A percentile compares a stretch with the other conserved stretches of the same genome.
Conservation (phyloP, 2,329 filamentous ascomycete genomes). For the Drechslerella dactyloides region DNA sequence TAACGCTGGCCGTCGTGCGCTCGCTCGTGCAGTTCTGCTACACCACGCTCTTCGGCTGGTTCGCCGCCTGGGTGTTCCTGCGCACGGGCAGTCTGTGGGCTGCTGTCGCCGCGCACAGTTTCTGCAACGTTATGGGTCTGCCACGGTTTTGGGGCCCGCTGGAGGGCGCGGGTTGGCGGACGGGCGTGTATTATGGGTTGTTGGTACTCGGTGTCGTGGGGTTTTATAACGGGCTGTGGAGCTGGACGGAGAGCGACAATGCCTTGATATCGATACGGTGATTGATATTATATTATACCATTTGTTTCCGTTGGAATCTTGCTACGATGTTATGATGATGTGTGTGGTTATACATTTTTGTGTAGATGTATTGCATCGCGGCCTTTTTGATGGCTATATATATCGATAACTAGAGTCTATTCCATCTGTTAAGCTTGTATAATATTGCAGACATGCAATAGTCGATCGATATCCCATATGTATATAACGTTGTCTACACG, state of each 20-base stretch:
- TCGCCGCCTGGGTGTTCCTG: constrained; percentile 85
- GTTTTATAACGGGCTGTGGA: constrained; percentile 75
- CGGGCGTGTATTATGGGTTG: constrained; percentile 77
- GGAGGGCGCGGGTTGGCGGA: constrained; percentile 69
- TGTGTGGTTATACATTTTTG: no score
- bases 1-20: constrained; percentile 68
- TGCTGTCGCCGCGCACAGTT: constrained; percentile 77
- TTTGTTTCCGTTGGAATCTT: no score
- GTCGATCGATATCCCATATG: no score
- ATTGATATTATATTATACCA: no score
- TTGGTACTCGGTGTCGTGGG: constrained; percentile 72
- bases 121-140: constrained; percentile 92
- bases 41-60: constrained; percentile 91
- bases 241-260: constrained; percentile 70
- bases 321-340: no score
- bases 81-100: constrained; percentile 81
- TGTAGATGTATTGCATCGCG: no score
- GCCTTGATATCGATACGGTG: constrained; percentile 59
- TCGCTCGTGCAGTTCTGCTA: constrained; percentile 85
- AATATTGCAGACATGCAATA: no score
- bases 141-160: constrained; percentile 84
- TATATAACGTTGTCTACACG: no score
- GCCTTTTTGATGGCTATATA: no score
- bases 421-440: no score
- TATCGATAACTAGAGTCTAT: no score